phyloP scores from a whole-genome alignment of 1,139 yeast species.

The Candida smagusa region DNA sequence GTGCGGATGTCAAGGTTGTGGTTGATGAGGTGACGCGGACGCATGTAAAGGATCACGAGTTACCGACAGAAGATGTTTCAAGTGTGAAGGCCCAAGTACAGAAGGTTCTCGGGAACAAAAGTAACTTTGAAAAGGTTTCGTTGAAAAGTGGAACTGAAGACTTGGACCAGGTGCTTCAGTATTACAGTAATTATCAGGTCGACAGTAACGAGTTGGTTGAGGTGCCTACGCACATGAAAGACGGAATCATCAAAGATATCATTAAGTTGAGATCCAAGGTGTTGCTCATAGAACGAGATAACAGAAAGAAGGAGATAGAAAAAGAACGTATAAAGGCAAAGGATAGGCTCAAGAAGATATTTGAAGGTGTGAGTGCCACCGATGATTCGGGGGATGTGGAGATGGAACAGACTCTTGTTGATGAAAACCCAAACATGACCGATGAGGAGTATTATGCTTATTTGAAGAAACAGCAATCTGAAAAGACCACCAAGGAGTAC shows the following conservation, averaged over 20 bases:
- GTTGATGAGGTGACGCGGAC: too few relatives aligned
- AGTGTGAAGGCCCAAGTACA: slow-evolving; percentile 6
- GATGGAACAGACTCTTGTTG: slow-evolving; percentile 3
- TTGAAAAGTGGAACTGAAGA: slow-evolving; percentile 31
- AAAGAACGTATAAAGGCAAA: slow-evolving; percentile 54
- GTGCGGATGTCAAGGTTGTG: too few relatives aligned
- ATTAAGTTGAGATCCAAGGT: slow-evolving; percentile 62
- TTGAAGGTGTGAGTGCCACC: slow-evolving; percentile 35
- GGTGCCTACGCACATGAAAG: slow-evolving; percentile 57
- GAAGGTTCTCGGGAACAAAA: slow-evolving; percentile 18
- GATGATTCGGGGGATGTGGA: background rate
- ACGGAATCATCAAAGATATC: slow-evolving; percentile 56
- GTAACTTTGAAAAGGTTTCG: slow-evolving; percentile 17
- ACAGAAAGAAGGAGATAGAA: slow-evolving; percentile 49
- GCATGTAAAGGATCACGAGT: too few relatives aligned
- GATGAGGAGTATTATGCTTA: slow-evolving; percentile 35
- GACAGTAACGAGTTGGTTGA: slow-evolving; percentile 61
- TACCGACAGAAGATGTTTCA: too few relatives aligned
- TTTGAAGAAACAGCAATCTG: slow-evolving; percentile 15
- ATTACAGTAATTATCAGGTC: slow-evolving; percentile 47
- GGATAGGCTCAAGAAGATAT: slow-evolving; percentile 47
- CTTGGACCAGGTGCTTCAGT: slow-evolving; percentile 32
- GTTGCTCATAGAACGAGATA: slow-evolving; percentile 53
- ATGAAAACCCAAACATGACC: slow-evolving; percentile 25
- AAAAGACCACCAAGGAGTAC: slow-evolving; percentile 20